phyloP scores from a whole-genome alignment of 2,329 filamentous ascomycete genomes.

The Rutstroemia sp. region DNA sequence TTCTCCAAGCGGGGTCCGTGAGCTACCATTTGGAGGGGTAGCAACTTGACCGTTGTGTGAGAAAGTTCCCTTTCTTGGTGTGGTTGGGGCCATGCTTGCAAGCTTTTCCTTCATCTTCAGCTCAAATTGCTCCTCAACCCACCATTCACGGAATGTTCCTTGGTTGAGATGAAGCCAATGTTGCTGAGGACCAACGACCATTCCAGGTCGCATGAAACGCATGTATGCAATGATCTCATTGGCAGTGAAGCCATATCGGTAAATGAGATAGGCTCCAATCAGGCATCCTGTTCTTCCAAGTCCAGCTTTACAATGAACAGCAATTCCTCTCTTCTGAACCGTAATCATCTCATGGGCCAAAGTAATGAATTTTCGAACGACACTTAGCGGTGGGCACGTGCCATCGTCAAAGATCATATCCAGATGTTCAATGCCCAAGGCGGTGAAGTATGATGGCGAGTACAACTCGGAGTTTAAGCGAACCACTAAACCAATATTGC shows the following conservation, averaged over 20 bases:
- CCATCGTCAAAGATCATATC: constrained; percentile 99
- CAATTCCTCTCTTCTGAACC: constrained; percentile 83
- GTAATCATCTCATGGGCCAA: constrained; percentile 93
- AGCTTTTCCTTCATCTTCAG: constrained; percentile 46
- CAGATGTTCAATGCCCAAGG: constrained; percentile 86
- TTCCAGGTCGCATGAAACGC: constrained; percentile 97
- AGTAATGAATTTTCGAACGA: constrained; percentile 93
- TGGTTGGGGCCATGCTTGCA: constrained; percentile 41
- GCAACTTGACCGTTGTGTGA: constrained; percentile 64
- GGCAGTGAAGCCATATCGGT: constrained; percentile 92
- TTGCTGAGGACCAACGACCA: constrained; percentile 98
- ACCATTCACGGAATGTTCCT: constrained; percentile 96
- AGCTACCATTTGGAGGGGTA: constrained; percentile 75
- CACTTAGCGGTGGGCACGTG: constrained; percentile 80
- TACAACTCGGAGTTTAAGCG: constrained; percentile 94
- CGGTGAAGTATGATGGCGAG: constrained; percentile 94
- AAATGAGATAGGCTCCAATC: constrained; percentile 96
- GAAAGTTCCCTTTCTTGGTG: constrained; percentile 49
- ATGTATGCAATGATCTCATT: constrained; percentile 97
- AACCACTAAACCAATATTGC: constrained; percentile 88
- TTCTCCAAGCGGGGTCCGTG: constrained; percentile 83
- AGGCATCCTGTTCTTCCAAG: constrained; percentile 91
- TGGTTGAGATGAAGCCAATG: constrained; percentile 99
- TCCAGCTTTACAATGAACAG: constrained; percentile 97
- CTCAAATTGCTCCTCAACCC: constrained; percentile 58